Percentiles rank a stretch among this genome's conserved stretches.
Conservation (phyloP, 2,329 filamentous ascomycete species). For the Epichloe gansuensis region DNA sequence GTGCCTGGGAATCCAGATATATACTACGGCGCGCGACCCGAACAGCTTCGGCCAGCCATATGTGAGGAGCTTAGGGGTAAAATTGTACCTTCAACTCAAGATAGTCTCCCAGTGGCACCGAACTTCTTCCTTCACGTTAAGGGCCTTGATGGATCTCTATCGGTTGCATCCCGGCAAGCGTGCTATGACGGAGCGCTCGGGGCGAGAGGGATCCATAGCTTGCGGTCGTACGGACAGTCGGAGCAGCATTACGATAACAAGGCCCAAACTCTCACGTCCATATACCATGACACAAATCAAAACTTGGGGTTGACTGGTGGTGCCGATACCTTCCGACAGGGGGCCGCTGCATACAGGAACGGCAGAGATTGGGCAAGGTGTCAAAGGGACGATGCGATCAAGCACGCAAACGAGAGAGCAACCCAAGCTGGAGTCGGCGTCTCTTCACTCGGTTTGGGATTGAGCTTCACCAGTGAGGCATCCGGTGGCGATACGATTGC, state of each 20-base stretch:
- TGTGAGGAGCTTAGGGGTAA: slow-evolving; percentile 13
- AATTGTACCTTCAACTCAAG: slow-evolving; percentile 22
- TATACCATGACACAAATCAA: too few species aligned
- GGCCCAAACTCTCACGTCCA: too few species aligned
- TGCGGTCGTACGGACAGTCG: slow-evolving; percentile 20
- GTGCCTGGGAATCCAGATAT: slow-evolving; percentile 21
- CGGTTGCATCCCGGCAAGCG: slow-evolving; percentile 20
- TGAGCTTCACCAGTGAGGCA: too few species aligned
- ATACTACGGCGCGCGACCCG: slow-evolving; percentile 20
- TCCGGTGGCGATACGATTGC: too few species aligned
- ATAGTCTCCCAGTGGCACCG: slow-evolving; percentile 19
- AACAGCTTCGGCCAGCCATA: slow-evolving; percentile 16
- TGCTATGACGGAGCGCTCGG: slow-evolving; percentile 23
- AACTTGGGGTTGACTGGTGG: too few species aligned
- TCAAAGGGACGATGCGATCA: too few species aligned
- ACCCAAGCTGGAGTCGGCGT: too few species aligned
- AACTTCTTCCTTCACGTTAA: slow-evolving; percentile 29
- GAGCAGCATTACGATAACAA: slow-evolving; percentile 25
- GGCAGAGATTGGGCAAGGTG: too few species aligned
- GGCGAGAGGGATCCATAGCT: slow-evolving; percentile 8
- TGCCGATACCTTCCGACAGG: too few species aligned
- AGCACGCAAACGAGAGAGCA: too few species aligned
- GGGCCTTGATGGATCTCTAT: slow-evolving; percentile 17
- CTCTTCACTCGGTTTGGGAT: too few species aligned
- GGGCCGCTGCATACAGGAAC: too few species aligned